Conservation (phyloP, 169 alveolate genomes). For the Cardiosporidium cionae region DNA sequence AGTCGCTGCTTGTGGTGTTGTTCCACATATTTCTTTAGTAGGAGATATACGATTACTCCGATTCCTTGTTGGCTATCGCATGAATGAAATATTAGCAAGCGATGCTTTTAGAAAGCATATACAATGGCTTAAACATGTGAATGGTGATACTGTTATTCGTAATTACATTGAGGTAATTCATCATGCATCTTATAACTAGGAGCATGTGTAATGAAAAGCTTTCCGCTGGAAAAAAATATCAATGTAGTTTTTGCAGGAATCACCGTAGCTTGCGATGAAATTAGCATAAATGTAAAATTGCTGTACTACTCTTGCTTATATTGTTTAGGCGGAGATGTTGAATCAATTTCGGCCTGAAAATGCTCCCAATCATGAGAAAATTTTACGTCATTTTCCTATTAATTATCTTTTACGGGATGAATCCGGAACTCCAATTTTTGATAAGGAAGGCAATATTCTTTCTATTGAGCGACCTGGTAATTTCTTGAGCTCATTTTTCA, state of each 20-base stretch:
- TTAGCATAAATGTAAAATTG: too few relatives aligned
- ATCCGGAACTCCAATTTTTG: slow-evolving; percentile 12
- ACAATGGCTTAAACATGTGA: neutral
- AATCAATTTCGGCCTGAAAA: neutral
- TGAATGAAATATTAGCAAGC: neutral
- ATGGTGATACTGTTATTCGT: neutral
- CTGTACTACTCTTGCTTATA: too few relatives aligned
- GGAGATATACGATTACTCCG: neutral
- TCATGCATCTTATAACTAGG: too few relatives aligned
- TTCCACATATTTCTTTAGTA: neutral
- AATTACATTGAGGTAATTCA: neutral
- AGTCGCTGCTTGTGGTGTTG: neutral
- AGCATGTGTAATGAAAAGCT: too few relatives aligned
- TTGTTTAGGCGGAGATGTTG: neutral
- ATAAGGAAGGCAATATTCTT: slow-evolving; percentile 23
- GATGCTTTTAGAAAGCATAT: neutral
- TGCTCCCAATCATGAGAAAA: neutral
- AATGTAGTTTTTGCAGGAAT: too few relatives aligned
- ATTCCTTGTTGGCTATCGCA: neutral
- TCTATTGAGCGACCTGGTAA: slow-evolving; percentile 30
- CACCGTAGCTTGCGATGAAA: too few relatives aligned
- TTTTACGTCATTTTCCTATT: neutral
- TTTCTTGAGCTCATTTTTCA: neutral
- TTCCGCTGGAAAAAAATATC: too few relatives aligned
- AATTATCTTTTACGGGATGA: neutral